These are phyloP conservation scores for Lasiosphaeria ovina DNA, from an alignment of 495 filamentous ascomycete genomes.

Conservation along the genomic window DNA sequence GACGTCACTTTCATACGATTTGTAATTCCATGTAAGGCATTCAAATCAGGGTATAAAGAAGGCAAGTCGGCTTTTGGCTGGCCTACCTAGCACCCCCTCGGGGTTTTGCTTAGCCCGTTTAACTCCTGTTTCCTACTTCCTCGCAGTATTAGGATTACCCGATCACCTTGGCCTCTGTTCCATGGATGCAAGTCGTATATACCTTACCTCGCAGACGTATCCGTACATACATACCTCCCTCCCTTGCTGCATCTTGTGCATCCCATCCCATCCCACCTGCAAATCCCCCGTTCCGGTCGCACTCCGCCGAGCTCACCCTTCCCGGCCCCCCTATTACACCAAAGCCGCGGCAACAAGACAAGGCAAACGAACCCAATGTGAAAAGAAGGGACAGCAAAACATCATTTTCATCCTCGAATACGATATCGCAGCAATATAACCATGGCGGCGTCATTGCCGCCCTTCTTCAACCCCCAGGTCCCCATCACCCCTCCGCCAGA, in stretches of 20 bases:
- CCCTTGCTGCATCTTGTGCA: neutral
- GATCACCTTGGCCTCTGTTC: too few relatives aligned
- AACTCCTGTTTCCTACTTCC: too few relatives aligned
- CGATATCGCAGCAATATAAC: neutral
- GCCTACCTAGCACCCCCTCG: too few relatives aligned
- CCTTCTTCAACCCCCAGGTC: constrained; percentile 25
- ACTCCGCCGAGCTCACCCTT: neutral
- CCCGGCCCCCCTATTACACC: neutral
- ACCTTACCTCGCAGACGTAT: too few relatives aligned
- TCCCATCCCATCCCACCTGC: neutral
- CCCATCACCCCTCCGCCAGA: constrained; percentile 33
- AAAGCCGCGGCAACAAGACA: neutral
- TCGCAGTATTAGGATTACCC: too few relatives aligned
- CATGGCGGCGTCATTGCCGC: constrained; percentile 30
- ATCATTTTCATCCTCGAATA: neutral
- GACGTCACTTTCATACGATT: too few relatives aligned
- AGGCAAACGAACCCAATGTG: neutral
- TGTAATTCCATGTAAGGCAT: too few relatives aligned
- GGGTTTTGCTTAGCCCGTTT: too few relatives aligned
- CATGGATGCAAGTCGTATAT: too few relatives aligned
- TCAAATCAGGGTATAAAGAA: too few relatives aligned
- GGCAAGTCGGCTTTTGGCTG: too few relatives aligned
- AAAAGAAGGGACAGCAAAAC: neutral
- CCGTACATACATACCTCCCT: neutral
- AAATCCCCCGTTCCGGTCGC: neutral